phyloP scores from a whole-genome alignment of 176 grass and related monocot species.

The Thinopyrum elongatum region DNA sequence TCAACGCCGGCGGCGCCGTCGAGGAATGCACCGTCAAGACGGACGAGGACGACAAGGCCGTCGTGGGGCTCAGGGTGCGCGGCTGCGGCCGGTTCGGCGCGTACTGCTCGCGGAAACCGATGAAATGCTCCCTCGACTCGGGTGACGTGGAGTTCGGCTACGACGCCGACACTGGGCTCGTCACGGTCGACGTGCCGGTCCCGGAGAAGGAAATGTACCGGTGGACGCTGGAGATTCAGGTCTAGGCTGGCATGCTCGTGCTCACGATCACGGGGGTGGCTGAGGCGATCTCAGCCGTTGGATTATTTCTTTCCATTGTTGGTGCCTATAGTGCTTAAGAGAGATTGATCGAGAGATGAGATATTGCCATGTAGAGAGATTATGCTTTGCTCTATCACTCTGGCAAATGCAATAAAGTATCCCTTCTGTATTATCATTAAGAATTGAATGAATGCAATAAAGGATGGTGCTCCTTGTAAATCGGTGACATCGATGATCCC shows the following conservation, averaged over 20 bases:
- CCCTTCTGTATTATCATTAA: neutral
- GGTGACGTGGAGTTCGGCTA: slow-evolving; percentile 48
- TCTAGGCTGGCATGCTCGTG: slow-evolving; percentile 6
- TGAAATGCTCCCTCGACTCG: slow-evolving; percentile 47
- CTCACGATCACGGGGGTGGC: neutral
- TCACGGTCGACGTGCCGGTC: slow-evolving; percentile 52
- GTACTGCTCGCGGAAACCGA: slow-evolving; percentile 57
- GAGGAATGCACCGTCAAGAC: slow-evolving; percentile 40
- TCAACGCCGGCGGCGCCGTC: slow-evolving; percentile 81
- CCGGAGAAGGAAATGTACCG: slow-evolving; percentile 64
- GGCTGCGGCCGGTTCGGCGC: slow-evolving; percentile 72
- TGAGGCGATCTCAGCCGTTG: neutral
- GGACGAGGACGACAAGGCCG: neutral
- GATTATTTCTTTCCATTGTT: neutral
- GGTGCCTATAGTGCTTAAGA: neutral
- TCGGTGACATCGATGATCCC: neutral
- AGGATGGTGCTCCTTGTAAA: slow-evolving; percentile 26
- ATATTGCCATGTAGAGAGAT: neutral
- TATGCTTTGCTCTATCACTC: slow-evolving; percentile 14
- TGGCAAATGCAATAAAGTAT: neutral
- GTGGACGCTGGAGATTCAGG: slow-evolving; percentile 54
- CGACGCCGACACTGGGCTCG: slow-evolving; percentile 42
- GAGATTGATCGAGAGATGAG: neutral
- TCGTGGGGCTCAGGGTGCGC: slow-evolving; percentile 43
- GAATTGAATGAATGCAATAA: neutral